Percentiles rank a stretch among this genome's conserved stretches.
These are phyloP conservation scores for Pilaira anomala DNA, from an alignment of 192 early-diverging fungal genomes.

Conservation along the genomic window DNA sequence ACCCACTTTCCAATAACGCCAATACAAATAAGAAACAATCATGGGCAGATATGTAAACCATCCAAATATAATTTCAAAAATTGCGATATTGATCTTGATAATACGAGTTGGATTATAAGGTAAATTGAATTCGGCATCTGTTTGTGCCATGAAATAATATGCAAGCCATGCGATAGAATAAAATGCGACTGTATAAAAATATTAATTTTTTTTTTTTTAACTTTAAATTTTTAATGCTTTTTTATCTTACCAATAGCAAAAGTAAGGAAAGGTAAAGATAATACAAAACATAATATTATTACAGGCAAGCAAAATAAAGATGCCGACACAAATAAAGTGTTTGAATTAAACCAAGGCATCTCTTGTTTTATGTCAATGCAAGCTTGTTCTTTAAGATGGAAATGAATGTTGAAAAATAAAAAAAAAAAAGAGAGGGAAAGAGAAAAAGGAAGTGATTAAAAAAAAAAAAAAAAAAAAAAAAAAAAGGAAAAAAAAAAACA, in stretches of 20 bases:
- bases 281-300: slow-evolving; percentile 25
- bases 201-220: background rate
- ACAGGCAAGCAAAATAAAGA: slow-evolving; percentile 37
- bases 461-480: background rate
- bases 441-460: too few relatives aligned
- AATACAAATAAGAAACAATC: slow-evolving; percentile 30
- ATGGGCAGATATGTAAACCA: slow-evolving; percentile 31
- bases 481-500: background rate
- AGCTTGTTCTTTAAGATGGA: background rate
- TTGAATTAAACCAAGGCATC: slow-evolving; percentile 29
- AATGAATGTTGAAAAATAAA: background rate
- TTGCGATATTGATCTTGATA: slow-evolving; percentile 36
- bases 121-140: slow-evolving; percentile 34
- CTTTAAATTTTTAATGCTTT: background rate
- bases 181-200: slow-evolving; percentile 18
- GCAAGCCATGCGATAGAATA: slow-evolving; percentile 35
- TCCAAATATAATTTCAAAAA: slow-evolving; percentile 18
- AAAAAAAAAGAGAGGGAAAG: background rate
- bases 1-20: slow-evolving; percentile 33
- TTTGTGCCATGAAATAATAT: slow-evolving; percentile 30
- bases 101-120: slow-evolving; percentile 38
- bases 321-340: slow-evolving; percentile 32
- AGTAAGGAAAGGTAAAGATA: slow-evolving; percentile 29
- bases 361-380: background rate
- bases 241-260: slow-evolving; percentile 32